Conservation (phyloP, 768 basidiomycete genomes). For the Candolleomyces eurysporus region DNA sequence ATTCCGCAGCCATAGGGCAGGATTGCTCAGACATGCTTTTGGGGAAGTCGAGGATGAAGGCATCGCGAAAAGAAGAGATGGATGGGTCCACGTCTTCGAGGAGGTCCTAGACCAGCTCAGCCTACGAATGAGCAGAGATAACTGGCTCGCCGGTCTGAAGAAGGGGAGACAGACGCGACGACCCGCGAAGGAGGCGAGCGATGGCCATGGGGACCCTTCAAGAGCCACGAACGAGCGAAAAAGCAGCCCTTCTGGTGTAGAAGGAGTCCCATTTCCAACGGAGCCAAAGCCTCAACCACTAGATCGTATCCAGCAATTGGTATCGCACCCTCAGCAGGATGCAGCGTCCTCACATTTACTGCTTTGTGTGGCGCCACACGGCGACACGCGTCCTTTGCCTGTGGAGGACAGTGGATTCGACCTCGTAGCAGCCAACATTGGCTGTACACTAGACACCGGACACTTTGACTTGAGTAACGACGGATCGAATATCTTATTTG, state of each 20-base stretch:
- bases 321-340: conserved; percentile 23
- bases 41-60: conserved; percentile 31
- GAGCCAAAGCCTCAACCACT: conserved; percentile 1
- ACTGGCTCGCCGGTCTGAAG: conserved; percentile 48
- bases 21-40: conserved; percentile 40
- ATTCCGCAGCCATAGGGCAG: conserved; percentile 38
- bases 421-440: conserved; percentile 32
- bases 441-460: conserved; percentile 45
- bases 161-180: conserved; percentile 21
- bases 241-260: no score
- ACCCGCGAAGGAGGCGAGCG: conserved; percentile 19
- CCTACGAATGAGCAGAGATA: conserved; percentile 32
- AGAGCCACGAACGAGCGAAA: no score
- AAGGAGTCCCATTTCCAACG: neutral
- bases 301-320: conserved; percentile 13
- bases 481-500: conserved; percentile 41
- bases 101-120: conserved; percentile 47
- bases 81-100: conserved; percentile 47
- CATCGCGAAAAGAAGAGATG: conserved; percentile 30
- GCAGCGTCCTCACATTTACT: conserved; percentile 43
- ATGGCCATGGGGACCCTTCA: conserved; percentile 7
- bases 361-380: conserved; percentile 46
- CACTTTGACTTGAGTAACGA: conserved; percentile 32
- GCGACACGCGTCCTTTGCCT: conserved; percentile 25
- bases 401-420: conserved; percentile 41